These are phyloP conservation scores for Atkinsonella hypoxylon DNA, from an alignment of 2,329 filamentous ascomycete species.

Conservation along the genomic window DNA sequence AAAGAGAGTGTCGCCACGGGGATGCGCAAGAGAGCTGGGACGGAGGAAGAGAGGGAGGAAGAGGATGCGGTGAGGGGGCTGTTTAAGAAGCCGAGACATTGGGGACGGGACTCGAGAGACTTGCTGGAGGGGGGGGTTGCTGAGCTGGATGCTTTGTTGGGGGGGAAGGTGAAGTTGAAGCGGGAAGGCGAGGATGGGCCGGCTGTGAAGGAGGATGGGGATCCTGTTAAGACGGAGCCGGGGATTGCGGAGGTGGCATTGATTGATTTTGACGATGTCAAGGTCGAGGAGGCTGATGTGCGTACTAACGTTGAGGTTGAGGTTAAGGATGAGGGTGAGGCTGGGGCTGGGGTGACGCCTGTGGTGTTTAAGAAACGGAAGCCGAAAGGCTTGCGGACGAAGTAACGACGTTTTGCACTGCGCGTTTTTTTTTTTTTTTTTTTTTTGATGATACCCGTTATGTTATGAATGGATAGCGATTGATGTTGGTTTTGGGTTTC, in stretches of 20 bases:
- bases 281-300: conserved; percentile 3
- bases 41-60: conserved; percentile 50
- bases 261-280: no score
- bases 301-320: conserved; percentile 21
- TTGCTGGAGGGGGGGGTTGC: conserved; percentile 33
- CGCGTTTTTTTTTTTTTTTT: not conserved
- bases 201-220: conserved; percentile 27
- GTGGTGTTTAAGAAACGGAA: conserved; percentile 76
- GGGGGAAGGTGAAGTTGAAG: conserved; percentile 18
- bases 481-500: not conserved
- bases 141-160: conserved; percentile 52
- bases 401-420: no score
- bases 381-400: conserved; percentile 50
- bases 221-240: conserved; percentile 4
- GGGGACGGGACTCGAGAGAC: conserved; percentile 41
- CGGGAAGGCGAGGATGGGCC: conserved; percentile 15
- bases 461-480: not conserved
- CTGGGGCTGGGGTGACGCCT: conserved; percentile 21
- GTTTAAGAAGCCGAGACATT: conserved; percentile 46
- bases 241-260: not conserved
- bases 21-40: conserved; percentile 49
- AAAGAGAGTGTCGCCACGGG: conserved; percentile 35
- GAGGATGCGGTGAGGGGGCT: conserved; percentile 44
- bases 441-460: conserved; percentile 6
- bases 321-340: conserved; percentile 23